Evolutionary conservation across 345 rosid genomes (phyloP).

Genomic region (Arabis hirsuta): DNA sequence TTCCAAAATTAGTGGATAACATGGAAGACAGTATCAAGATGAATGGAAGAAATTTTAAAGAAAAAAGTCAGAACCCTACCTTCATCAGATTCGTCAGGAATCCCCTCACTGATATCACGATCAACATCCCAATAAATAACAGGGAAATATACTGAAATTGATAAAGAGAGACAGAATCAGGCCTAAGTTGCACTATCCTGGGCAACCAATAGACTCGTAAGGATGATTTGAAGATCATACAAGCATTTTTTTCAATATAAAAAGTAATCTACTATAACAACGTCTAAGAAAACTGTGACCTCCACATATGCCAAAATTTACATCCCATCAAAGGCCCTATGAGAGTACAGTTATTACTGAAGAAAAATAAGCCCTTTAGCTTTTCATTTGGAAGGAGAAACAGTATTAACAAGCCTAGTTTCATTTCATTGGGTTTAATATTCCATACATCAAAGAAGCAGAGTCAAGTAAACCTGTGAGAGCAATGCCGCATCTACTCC

Average conservation of each 20-base stretch:
- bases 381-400: constrained; percentile 17
- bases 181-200: constrained; percentile 9
- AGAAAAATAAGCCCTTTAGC: background rate
- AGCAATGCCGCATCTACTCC: constrained; percentile 87
- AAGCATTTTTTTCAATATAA: background rate
- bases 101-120: constrained; percentile 93
- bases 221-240: background rate
- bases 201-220: background rate
- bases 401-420: constrained; percentile 6
- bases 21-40: constrained; percentile 2
- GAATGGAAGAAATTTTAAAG: background rate
- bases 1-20: background rate
- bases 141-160: constrained; percentile 87
- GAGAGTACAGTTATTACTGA: background rate
- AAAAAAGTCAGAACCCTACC: constrained; percentile 50
- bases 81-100: constrained; percentile 96
- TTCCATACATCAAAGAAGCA: background rate
- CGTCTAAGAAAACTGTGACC: constrained; percentile 6
- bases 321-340: constrained; percentile 6
- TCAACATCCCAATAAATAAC: constrained; percentile 89
- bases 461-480: constrained; percentile 71
- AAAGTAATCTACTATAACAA: background rate
- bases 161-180: constrained; percentile 30
- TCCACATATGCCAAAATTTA: background rate
- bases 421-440: constrained; percentile 13